Evolutionary conservation across 1,284 basidiomycete species (phyloP).

Genomic region (Ceratobasidium sp.): DNA sequence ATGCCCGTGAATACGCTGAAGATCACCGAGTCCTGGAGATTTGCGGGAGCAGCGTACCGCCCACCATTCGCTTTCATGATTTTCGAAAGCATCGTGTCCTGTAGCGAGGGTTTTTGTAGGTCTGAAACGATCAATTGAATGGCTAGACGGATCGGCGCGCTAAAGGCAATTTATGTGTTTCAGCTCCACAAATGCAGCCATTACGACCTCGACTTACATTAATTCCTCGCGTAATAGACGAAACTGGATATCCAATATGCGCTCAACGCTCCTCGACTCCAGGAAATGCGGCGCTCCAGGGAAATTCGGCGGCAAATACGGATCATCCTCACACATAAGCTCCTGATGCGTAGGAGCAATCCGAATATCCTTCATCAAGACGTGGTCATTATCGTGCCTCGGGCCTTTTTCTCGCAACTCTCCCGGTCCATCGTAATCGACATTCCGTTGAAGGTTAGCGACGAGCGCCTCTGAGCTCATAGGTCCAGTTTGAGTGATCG

Average conservation of each 20-base stretch:
- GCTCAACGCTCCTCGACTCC: conserved; percentile 67
- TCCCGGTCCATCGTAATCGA: conserved; percentile 69
- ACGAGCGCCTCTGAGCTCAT: neutral
- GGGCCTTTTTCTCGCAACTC: conserved; percentile 64
- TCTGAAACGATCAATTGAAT: conserved; percentile 65
- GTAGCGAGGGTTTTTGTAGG: conserved; percentile 53
- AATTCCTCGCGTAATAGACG: conserved; percentile 77
- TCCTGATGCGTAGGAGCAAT: conserved; percentile 75
- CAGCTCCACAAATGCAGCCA: neutral
- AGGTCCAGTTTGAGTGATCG: neutral
- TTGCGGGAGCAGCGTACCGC: conserved; percentile 53
- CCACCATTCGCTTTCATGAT: conserved; percentile 51
- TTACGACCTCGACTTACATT: conserved; percentile 60
- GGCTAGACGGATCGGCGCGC: conserved; percentile 67
- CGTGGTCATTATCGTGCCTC: conserved; percentile 75
- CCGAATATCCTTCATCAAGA: conserved; percentile 68
- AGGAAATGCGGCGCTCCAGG: conserved; percentile 72
- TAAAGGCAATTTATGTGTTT: conserved; percentile 52
- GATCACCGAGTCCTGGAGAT: conserved; percentile 62
- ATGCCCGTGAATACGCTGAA: conserved; percentile 72
- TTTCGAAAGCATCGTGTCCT: conserved; percentile 41
- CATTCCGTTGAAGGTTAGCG: conserved; percentile 50
- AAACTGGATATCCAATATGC: conserved; percentile 76
- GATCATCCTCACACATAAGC: conserved; percentile 61
- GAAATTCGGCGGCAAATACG: conserved; percentile 72